Conservation (phyloP, 2,329 filamentous ascomycete species). For the Rutstroemia sp. region DNA sequence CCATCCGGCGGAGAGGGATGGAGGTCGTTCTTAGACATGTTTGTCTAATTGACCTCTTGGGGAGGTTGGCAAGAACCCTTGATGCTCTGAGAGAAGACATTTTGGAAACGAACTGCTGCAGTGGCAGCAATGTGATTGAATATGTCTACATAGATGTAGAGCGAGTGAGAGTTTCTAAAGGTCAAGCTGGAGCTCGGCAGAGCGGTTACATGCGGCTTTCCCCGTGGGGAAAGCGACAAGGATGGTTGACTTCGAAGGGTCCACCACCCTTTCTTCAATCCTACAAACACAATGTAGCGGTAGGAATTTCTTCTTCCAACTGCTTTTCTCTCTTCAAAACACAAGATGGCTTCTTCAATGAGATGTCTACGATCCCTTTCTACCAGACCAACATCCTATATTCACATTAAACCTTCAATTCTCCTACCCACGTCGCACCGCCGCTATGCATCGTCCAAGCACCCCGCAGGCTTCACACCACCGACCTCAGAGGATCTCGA, state of each 20-base stretch:
- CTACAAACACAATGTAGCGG: neutral
- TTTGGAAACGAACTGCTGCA: constrained; percentile 14
- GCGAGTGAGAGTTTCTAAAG: neutral
- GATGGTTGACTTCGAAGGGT: neutral
- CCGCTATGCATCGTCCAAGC: constrained; percentile 57
- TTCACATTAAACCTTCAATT: constrained; percentile 12
- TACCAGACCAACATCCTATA: constrained; percentile 21
- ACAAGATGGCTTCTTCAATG: constrained; percentile 21
- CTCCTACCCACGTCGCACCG: constrained; percentile 29
- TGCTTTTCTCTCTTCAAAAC: neutral
- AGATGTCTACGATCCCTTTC: constrained; percentile 19
- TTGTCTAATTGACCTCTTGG: constrained; percentile 36
- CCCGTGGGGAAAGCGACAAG: neutral
- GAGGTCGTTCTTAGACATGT: constrained; percentile 21
- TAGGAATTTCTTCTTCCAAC: neutral
- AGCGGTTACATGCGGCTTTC: constrained; percentile 6
- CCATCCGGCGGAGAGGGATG: constrained; percentile 24
- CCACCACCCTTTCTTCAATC: neutral
- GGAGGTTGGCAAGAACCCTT: constrained; percentile 37
- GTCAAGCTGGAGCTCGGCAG: neutral
- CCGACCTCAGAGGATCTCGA: constrained; percentile 42
- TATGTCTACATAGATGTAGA: constrained; percentile 14
- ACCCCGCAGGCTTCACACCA: constrained; percentile 55
- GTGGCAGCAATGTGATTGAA: constrained; percentile 13
- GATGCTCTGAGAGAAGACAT: constrained; percentile 44